Evolutionary conservation across 2,329 filamentous ascomycete species (phyloP).

Genomic region (Penicillium sp.): DNA sequence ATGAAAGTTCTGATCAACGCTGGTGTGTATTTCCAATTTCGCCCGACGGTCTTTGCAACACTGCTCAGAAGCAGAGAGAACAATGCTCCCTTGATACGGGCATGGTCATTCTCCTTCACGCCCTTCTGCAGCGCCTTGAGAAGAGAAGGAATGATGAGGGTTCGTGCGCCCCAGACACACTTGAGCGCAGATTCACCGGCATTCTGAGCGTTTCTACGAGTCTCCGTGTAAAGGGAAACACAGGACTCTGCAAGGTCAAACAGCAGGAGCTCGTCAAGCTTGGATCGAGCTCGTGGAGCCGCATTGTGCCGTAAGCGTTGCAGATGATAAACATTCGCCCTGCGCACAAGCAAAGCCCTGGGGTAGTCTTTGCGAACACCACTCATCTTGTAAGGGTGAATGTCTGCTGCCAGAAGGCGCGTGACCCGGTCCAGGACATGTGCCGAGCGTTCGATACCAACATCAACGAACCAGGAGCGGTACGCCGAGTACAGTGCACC

Average conservation of each 20-base stretch:
- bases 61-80: conserved; percentile 89
- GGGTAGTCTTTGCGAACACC: conserved; percentile 91
- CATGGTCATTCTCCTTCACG: conserved; percentile 77
- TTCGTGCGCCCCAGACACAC: conserved; percentile 81
- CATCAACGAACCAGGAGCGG: conserved; percentile 94
- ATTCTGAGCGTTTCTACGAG: conserved; percentile 88
- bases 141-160: conserved; percentile 86
- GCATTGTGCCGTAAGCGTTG: conserved; percentile 94
- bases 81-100: conserved; percentile 91
- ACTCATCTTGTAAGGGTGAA: conserved; percentile 90
- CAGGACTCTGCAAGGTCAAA: conserved; percentile 87
- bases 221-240: conserved; percentile 90
- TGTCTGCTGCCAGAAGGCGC: conserved; percentile 81
- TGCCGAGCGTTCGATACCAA: conserved; percentile 92
- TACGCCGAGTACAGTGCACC: conserved; percentile 91
- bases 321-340: conserved; percentile 92
- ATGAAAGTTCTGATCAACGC: conserved; percentile 89
- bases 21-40: conserved; percentile 94
- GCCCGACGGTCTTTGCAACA: conserved; percentile 80
- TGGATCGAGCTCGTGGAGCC: conserved; percentile 80
- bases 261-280: conserved; percentile 82
- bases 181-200: conserved; percentile 93
- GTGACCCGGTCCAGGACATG: conserved; percentile 88
- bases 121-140: conserved; percentile 76
- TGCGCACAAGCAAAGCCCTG: conserved; percentile 83